These are phyloP conservation scores for Kuraishia piskuri DNA, from an alignment of 805 yeast species.

Conservation along the genomic window DNA sequence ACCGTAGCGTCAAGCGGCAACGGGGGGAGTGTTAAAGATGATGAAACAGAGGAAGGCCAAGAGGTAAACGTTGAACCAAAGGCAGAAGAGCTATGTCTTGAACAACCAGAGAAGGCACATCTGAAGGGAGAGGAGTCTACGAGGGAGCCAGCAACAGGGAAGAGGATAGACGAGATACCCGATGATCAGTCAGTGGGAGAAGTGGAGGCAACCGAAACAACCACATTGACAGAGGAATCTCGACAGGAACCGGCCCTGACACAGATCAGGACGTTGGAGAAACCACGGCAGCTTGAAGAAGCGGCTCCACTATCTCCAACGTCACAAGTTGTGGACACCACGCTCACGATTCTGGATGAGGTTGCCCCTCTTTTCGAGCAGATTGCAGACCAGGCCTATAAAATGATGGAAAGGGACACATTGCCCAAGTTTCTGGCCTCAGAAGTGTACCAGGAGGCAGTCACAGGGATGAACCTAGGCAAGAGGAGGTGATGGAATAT, in stretches of 20 bases:
- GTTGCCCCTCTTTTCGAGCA: slow-evolving; percentile 36
- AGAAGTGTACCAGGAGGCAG: slow-evolving; percentile 25
- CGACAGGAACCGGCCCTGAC: not conserved
- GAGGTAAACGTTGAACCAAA: not conserved
- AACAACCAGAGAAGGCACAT: not conserved
- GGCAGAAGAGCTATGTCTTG: not conserved
- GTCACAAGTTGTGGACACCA: slow-evolving; percentile 20
- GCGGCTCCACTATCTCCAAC: slow-evolving; percentile 20
- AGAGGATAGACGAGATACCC: not conserved
- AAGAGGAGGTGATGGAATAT: not conserved
- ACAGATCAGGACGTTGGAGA: not conserved
- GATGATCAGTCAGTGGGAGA: not conserved
- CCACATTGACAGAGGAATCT: no score
- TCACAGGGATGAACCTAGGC: not conserved
- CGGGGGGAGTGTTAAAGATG: not conserved
- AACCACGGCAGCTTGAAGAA: not conserved
- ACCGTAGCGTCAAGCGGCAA: not conserved
- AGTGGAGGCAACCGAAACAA: no score
- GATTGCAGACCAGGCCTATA: slow-evolving; percentile 40
- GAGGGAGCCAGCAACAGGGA: not conserved
- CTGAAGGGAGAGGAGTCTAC: not conserved
- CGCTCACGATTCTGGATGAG: slow-evolving; percentile 26
- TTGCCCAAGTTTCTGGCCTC: slow-evolving; percentile 57
- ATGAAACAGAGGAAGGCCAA: not conserved
- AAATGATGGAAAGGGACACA: slow-evolving; percentile 66